Base-by-base conservation (phyloP, 1,284 basidiomycete species). In the Rhizoctonia solani region DNA sequence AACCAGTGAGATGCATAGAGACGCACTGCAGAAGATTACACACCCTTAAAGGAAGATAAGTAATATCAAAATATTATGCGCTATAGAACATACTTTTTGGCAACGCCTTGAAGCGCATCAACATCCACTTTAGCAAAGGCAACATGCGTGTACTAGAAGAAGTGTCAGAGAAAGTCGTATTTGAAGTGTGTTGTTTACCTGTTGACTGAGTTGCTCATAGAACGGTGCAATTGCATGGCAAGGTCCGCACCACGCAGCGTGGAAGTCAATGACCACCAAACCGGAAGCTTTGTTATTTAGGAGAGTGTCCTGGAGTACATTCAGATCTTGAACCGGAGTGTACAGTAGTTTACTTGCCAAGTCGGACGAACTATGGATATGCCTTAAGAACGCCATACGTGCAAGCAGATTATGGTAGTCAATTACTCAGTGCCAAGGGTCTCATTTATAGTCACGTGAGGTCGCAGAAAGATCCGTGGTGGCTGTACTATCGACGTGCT, bases 71-170 rank as follows among this genome's bases (percentile, higher is more conserved):
- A 4, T 3, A 4, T 11, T n/a, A 39, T 8, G 37, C 16, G 37
- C 9, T 27, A 9, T n/a, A 71, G 54, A 9, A 25, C 41, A 68
- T 75, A 76, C 65, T 73, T 72, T 42, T 75, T 71, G 29, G 75
- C 75, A 27, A 76, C 72, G 16, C 69, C 54, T 54, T 71, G 72
- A 4, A 73, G 68, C 21, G 69, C 69, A 63, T 77, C 76, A 16
- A 75, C 74, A 56, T 77, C 75, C 6, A 77, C 75, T 65, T 76
- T 76, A 52, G 73, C 72, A 59, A 77, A 77, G 27, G 75, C 73
- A 27, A 72, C 70, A 37, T 71, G 69, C 30, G 68, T 69, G 54
- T 72, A 72, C 67, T 71, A 50, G 25, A 13, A 23, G 19, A 41
- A 14, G 2, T 29, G 34, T 30, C 47, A 27, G n/a, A 27, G 21